A percentile compares a stretch with the other conserved stretches of the same genome.
phyloP scores from a whole-genome alignment of 106 monocot species.

The Dendrobium nobile region DNA sequence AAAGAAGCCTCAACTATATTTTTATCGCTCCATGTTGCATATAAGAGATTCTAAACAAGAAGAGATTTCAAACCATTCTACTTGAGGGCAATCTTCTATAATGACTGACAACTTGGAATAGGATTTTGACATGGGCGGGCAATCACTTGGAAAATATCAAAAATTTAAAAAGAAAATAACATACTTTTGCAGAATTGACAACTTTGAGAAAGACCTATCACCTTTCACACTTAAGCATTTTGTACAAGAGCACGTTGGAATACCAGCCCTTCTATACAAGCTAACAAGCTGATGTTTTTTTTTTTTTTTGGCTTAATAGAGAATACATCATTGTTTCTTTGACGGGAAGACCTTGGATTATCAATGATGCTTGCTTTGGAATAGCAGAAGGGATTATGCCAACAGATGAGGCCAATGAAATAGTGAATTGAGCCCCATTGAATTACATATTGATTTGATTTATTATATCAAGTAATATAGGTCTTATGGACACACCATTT shows the following conservation, averaged over 20 bases:
- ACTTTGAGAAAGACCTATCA: conserved; percentile 23
- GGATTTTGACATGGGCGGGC: conserved; percentile 7
- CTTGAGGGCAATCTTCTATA: neutral
- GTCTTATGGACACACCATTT: too few species aligned
- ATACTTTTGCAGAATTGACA: conserved; percentile 17
- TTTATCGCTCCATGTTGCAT: too few species aligned
- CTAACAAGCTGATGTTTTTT: conserved; percentile 10
- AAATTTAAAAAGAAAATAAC: neutral
- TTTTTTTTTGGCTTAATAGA: conserved; percentile 14
- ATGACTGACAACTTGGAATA: neutral
- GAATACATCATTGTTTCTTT: conserved; percentile 14
- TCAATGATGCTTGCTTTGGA: too few species aligned
- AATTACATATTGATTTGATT: too few species aligned
- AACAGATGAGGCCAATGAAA: too few species aligned
- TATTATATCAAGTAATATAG: too few species aligned
- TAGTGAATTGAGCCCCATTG: too few species aligned
- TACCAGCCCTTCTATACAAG: neutral
- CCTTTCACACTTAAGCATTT: neutral
- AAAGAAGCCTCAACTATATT: too few species aligned
- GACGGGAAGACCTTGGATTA: conserved; percentile 5
- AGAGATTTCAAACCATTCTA: too few species aligned
- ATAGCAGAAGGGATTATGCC: too few species aligned
- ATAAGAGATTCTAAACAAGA: too few species aligned
- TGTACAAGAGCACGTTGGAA: too few species aligned
- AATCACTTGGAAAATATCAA: neutral